Evolutionary conservation across 2,329 filamentous ascomycete species (phyloP).

Genomic region (Cytospora leucostoma): DNA sequence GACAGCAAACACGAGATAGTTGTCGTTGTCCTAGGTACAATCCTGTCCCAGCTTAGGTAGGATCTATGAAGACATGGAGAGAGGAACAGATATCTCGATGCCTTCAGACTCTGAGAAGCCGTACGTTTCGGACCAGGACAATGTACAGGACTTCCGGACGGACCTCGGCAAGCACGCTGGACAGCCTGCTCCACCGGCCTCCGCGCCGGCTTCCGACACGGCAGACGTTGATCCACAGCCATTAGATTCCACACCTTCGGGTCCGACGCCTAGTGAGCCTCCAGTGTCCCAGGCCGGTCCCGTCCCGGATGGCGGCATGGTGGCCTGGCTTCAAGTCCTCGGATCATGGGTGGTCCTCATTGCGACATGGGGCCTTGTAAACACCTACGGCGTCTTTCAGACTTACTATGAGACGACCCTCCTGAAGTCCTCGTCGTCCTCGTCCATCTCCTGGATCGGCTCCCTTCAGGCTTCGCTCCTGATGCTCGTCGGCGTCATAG

Average conservation of each 20-base stretch:
- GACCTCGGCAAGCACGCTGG: neutral
- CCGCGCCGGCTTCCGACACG: neutral
- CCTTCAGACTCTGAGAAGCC: conserved; percentile 24
- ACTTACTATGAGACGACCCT: conserved; percentile 45
- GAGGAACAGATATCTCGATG: neutral
- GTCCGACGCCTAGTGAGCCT: neutral
- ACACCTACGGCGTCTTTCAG: conserved; percentile 50
- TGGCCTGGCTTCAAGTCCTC: conserved; percentile 45
- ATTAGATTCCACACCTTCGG: conserved; percentile 1
- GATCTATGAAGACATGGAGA: conserved; percentile 1
- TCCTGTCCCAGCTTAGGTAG: neutral
- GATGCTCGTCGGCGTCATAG: conserved; percentile 43
- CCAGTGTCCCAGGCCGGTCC: conserved; percentile 5
- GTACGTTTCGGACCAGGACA: conserved; percentile 13
- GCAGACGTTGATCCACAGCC: neutral
- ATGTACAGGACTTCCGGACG: neutral
- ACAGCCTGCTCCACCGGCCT: neutral
- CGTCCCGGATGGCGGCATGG: conserved; percentile 32
- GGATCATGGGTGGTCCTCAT: conserved; percentile 41
- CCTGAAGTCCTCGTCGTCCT: conserved; percentile 37
- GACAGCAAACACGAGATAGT: neutral
- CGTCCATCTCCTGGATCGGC: conserved; percentile 49
- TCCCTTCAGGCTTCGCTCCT: conserved; percentile 46
- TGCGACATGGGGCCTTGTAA: conserved; percentile 44
- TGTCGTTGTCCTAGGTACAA: neutral